A percentile compares a stretch with the other conserved stretches of the same genome.
These are phyloP conservation scores for Alternaria viburni DNA, from an alignment of 2,329 filamentous ascomycete genomes.

Conservation along the genomic window DNA sequence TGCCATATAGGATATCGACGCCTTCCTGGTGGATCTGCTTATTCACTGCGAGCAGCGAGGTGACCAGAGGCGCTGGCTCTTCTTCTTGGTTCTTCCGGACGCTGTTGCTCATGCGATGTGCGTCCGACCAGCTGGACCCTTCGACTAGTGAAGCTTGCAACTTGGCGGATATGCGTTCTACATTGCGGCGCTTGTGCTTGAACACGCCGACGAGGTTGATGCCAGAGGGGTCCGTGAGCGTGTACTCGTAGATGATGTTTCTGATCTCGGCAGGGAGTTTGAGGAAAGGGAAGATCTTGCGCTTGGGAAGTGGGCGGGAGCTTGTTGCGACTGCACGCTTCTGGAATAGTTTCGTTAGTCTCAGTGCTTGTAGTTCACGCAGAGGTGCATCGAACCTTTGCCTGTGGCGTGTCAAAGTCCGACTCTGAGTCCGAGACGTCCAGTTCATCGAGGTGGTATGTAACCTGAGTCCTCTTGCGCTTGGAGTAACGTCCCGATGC, in stretches of 20 bases:
- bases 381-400: constrained; percentile 33
- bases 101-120: constrained; percentile 6
- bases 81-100: constrained; percentile 13
- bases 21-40: constrained; percentile 39
- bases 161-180: constrained; percentile 24
- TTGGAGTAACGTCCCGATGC: constrained; percentile 38
- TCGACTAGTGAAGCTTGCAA: not conserved
- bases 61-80: constrained; percentile 19
- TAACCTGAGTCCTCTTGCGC: constrained; percentile 42
- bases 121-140: not conserved
- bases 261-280: constrained; percentile 43
- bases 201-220: constrained; percentile 33
- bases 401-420: constrained; percentile 20
- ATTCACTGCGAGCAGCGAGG: constrained; percentile 36
- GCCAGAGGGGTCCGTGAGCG: constrained; percentile 33
- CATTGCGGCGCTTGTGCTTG: constrained; percentile 37
- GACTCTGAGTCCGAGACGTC: constrained; percentile 29
- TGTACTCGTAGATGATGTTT: constrained; percentile 41
- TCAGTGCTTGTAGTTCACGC: not conserved
- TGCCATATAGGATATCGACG: constrained; percentile 35
- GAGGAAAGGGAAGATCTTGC: constrained; percentile 44
- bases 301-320: constrained; percentile 34
- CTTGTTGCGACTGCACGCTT: constrained; percentile 25
- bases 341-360: constrained; percentile 14
- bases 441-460: constrained; percentile 34